phyloP scores from a whole-genome alignment of 805 yeast species.

The Kregervanrija delftensis region DNA sequence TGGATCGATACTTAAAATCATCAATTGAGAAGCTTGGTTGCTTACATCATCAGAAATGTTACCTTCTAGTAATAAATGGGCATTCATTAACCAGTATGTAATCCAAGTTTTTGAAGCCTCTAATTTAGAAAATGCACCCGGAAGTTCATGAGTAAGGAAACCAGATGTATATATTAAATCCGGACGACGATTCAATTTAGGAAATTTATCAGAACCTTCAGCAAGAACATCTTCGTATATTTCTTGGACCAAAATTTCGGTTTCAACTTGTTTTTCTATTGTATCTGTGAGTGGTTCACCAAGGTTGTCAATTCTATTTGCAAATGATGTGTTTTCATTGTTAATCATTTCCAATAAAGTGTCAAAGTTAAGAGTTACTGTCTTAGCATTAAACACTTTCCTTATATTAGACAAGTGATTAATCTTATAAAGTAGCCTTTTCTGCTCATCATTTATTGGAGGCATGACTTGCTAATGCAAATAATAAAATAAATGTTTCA shows the following conservation, averaged over 20 bases:
- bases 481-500: too few relatives aligned
- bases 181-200: conserved; percentile 20
- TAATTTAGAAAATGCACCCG: conserved; percentile 43
- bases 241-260: conserved; percentile 27
- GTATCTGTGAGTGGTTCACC: conserved; percentile 29
- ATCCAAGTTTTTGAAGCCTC: conserved; percentile 96
- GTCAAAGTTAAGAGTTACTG: conserved; percentile 15
- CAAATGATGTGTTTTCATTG: conserved; percentile 8
- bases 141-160: conserved; percentile 39
- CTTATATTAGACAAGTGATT: too few relatives aligned
- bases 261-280: conserved; percentile 31
- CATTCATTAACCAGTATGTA: conserved; percentile 73
- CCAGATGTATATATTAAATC: conserved; percentile 40
- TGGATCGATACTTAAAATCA: conserved; percentile 19
- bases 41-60: conserved; percentile 9
- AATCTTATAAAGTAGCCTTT: too few relatives aligned
- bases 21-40: not conserved
- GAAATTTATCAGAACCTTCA: conserved; percentile 26
- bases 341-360: conserved; percentile 20
- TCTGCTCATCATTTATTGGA: too few relatives aligned
- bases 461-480: too few relatives aligned
- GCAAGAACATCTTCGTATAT: conserved; percentile 27
- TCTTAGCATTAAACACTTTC: too few relatives aligned
- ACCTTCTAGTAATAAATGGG: conserved; percentile 32
- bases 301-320: conserved; percentile 5